Base-by-base conservation (phyloP, 306 rosid genomes). In the Hippophae rhamnoides region DNA sequence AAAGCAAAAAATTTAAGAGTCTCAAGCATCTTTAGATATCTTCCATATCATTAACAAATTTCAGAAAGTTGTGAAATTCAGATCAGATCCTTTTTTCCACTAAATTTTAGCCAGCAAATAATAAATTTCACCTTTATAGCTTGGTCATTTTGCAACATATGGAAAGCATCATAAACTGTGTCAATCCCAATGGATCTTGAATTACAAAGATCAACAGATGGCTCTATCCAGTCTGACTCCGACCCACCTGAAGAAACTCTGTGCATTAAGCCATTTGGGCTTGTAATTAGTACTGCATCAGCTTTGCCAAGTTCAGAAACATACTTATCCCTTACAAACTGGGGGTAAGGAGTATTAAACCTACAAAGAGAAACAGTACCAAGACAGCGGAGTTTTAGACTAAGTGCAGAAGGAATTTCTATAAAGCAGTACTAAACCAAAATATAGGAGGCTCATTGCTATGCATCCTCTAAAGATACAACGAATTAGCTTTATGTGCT, bases 141-240 rank as follows among this genome's bases (percentile, higher is more conserved):
- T 51, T 84, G 80, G 54, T 89, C 97, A 12, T 77, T 86, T 72
- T 77, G 84, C 79, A 89, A 74, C 9, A 86, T 71, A 69, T 69
- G 82, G 69, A 89, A 74, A 52, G 95, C 95, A 60, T 79, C 72
- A 53, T 65, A 72, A 74, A 86, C 82, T 57, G 68, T 57, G 12
- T 76, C 75, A 50, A 57, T 61, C 50, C 78, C 82, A 43, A 66
- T 49, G 51, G 57, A 14, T 41, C 26, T 65, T 7, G 81, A 64
- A 41, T 75, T 67, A 60, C 64, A 78, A 47, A 69, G 58, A 69
- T 31, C 41, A 50, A 75, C 26, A 68, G 84, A 64, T 10, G 97
- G 95, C 68, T 89, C 92, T 48, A 51, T 41, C 89, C 95, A 81
- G 43, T 80, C 97, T 25, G 45, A 55, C 38, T 76, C 85, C 2